phyloP scores from a whole-genome alignment of 805 yeast species.

The Candida ponderosae region DNA sequence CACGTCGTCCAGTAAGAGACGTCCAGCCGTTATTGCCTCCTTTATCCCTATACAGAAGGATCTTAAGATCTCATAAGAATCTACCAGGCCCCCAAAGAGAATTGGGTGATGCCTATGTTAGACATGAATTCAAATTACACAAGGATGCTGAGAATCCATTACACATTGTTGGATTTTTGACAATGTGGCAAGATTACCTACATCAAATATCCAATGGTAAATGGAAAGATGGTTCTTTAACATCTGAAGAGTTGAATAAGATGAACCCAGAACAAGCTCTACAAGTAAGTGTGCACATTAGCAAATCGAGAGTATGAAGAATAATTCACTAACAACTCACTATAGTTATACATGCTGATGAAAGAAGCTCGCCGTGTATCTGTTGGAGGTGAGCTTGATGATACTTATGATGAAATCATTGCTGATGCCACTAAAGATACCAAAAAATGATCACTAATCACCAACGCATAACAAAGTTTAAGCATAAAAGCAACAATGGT shows the following conservation, averaged over 20 bases:
- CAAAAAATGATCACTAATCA: too few species aligned
- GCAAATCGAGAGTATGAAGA: background rate
- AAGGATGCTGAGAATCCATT: conserved; percentile 77
- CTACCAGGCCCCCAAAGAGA: conserved; percentile 66
- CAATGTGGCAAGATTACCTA: conserved; percentile 90
- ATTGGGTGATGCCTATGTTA: conserved; percentile 86
- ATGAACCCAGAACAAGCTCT: conserved; percentile 88
- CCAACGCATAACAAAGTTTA: too few species aligned
- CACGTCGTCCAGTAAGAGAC: conserved; percentile 11
- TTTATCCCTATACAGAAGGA: conserved; percentile 63
- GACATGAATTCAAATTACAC: conserved; percentile 84
- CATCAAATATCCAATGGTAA: conserved; percentile 47
- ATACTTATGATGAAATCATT: background rate
- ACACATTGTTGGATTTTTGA: conserved; percentile 87
- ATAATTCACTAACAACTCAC: background rate
- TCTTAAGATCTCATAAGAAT: conserved; percentile 68
- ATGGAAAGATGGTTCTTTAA: conserved; percentile 60
- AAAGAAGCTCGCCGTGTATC: conserved; percentile 42
- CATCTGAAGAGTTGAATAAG: conserved; percentile 59
- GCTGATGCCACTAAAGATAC: background rate
- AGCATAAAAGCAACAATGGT: too few species aligned
- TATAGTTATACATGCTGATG: conserved; percentile 60
- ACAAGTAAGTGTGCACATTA: conserved; percentile 35
- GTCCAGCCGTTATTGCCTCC: conserved; percentile 72
- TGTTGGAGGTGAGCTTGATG: conserved; percentile 7